Conservation (phyloP, 805 yeast genomes). For the Starmerella geochares region DNA sequence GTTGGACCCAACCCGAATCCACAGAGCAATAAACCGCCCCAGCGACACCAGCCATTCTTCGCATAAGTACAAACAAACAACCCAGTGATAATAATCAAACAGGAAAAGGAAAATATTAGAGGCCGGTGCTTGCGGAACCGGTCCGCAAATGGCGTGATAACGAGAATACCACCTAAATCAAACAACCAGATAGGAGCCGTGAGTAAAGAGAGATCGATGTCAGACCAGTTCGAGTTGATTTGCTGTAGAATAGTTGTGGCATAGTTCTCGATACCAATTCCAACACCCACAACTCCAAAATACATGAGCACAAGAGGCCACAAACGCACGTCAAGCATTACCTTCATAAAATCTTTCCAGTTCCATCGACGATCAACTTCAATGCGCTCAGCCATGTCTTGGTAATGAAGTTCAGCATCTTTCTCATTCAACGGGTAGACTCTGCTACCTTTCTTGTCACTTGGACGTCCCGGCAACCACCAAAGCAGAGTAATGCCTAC, state of each 20-base stretch:
- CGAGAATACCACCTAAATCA: conserved; percentile 63
- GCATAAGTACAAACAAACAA: conserved; percentile 70
- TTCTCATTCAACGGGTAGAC: conserved; percentile 35
- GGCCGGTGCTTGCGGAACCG: conserved; percentile 50
- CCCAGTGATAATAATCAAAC: conserved; percentile 62
- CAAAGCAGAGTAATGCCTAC: conserved; percentile 57
- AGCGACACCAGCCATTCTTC: conserved; percentile 59
- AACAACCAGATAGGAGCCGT: conserved; percentile 89
- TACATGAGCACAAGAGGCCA: conserved; percentile 83
- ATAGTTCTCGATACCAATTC: conserved; percentile 73
- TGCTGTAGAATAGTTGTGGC: conserved; percentile 64
- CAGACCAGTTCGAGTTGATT: conserved; percentile 51
- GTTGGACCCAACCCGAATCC: conserved; percentile 89
- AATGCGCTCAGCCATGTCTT: conserved; percentile 50
- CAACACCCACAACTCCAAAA: conserved; percentile 89
- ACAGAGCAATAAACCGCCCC: conserved; percentile 69
- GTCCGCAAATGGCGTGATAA: conserved; percentile 75
- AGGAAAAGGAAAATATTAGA: conserved; percentile 50
- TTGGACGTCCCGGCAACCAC: conserved; percentile 83
- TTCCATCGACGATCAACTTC: conserved; percentile 42
- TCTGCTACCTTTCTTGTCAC: conserved; percentile 17
- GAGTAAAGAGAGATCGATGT: conserved; percentile 61
- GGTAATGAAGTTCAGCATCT: conserved; percentile 48
- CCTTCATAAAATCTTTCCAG: conserved; percentile 44
- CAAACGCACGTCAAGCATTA: conserved; percentile 52